Percentiles rank a stretch among this genome's conserved stretches.
phyloP scores from a whole-genome alignment of 331 rosid species.

The Quercus tomentella region DNA sequence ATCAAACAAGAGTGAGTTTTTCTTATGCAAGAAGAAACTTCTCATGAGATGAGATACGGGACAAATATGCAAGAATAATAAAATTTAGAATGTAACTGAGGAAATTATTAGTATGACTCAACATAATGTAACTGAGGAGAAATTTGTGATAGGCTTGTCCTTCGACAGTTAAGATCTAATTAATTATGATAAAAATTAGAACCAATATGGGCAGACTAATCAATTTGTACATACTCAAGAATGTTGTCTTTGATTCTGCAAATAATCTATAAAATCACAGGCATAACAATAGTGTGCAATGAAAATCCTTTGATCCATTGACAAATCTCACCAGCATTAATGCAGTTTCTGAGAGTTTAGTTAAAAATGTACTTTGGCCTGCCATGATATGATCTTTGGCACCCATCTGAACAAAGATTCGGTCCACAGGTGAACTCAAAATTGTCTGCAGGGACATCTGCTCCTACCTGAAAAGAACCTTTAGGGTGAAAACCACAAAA shows the following conservation, averaged over 20 bases:
- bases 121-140: background rate
- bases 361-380: constrained; percentile 94
- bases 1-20: background rate
- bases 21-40: background rate
- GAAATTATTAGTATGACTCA: background rate
- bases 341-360: constrained; percentile 92
- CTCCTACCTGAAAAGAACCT: constrained; percentile 72
- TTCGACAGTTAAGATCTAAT: too few relatives aligned
- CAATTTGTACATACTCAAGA: background rate
- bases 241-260: background rate
- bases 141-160: background rate
- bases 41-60: background rate
- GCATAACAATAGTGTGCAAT: background rate
- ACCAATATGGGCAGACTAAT: background rate
- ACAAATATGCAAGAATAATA: background rate
- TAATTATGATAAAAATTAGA: too few relatives aligned
- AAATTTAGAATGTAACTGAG: background rate
- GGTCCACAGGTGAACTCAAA: constrained; percentile 84
- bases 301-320: background rate
- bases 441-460: constrained; percentile 87
- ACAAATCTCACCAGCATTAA: constrained; percentile 73
- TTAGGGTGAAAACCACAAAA: constrained; percentile 14
- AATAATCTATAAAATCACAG: background rate
- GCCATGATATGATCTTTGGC: constrained; percentile 96
- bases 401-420: constrained; percentile 91